Conservation (phyloP, 306 rosid species). For the Crotalaria pallida region DNA sequence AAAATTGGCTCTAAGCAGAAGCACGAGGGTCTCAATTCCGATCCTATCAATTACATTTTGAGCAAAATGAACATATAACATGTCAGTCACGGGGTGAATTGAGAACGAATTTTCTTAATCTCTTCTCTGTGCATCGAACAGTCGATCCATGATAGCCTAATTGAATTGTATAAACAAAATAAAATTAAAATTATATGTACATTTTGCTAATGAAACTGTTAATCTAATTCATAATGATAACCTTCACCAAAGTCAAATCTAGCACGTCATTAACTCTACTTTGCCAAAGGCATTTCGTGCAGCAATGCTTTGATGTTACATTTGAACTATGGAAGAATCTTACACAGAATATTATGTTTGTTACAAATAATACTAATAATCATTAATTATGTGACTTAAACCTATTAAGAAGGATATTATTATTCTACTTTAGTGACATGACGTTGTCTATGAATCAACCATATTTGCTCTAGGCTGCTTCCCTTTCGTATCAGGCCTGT, state of each 20-base stretch:
- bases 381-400: neutral
- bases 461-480: neutral
- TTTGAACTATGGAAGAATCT: slow-evolving; percentile 22
- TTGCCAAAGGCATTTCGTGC: slow-evolving; percentile 28
- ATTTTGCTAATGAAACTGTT: neutral
- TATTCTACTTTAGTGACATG: slow-evolving; percentile 17
- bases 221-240: neutral
- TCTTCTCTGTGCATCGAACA: too few relatives aligned
- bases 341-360: neutral
- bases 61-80: too few relatives aligned
- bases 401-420: slow-evolving; percentile 1
- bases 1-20: too few relatives aligned
- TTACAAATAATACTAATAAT: neutral
- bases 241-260: slow-evolving; percentile 13
- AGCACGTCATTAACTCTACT: slow-evolving; percentile 24
- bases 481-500: neutral
- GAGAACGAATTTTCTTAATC: too few relatives aligned
- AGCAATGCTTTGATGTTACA: slow-evolving; percentile 23
- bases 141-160: neutral
- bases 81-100: too few relatives aligned
- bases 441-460: slow-evolving; percentile 5
- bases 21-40: too few relatives aligned
- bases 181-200: neutral
- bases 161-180: neutral
- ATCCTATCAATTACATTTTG: too few relatives aligned